These are phyloP conservation scores for Ploettnerulaceae sp. DNA, from an alignment of 2,329 filamentous ascomycete species.

Conservation along the genomic window DNA sequence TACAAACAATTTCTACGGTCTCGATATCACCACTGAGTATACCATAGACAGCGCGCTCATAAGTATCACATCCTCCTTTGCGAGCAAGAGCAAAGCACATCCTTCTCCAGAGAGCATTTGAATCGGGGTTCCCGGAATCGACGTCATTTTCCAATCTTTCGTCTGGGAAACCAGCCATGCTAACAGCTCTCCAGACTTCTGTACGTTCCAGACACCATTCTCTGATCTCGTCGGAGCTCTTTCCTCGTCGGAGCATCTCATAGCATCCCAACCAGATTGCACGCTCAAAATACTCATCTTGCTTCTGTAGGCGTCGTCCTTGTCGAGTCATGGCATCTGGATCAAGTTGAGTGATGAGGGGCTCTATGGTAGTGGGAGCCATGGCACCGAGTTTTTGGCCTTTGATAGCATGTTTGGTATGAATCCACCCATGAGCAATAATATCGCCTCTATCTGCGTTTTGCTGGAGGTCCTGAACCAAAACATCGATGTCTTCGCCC, in stretches of 20 bases:
- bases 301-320: constrained; percentile 66
- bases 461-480: constrained; percentile 71
- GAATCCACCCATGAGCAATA: constrained; percentile 85
- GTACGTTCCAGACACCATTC: constrained; percentile 84
- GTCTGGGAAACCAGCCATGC: constrained; percentile 68
- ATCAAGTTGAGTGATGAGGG: constrained; percentile 81
- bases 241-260: constrained; percentile 85
- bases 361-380: constrained; percentile 55
- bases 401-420: constrained; percentile 87
- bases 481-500: constrained; percentile 65
- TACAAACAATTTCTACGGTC: constrained; percentile 71
- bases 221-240: constrained; percentile 64
- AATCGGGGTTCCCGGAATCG: constrained; percentile 41
- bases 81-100: constrained; percentile 70
- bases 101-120: constrained; percentile 66
- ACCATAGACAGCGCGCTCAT: constrained; percentile 86
- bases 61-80: constrained; percentile 64
- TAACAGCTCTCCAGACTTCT: constrained; percentile 84
- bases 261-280: constrained; percentile 93
- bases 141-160: constrained; percentile 42
- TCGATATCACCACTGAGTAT: constrained; percentile 79
- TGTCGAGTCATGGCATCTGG: constrained; percentile 86
- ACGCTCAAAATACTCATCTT: constrained; percentile 84
- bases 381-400: constrained; percentile 51
- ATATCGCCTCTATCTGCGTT: constrained; percentile 75